Evolutionary conservation across 495 filamentous ascomycete genomes (phyloP), one percentile per base, ranked within the genome.

Genomic region (Penicillium bovifimosum): DNA sequence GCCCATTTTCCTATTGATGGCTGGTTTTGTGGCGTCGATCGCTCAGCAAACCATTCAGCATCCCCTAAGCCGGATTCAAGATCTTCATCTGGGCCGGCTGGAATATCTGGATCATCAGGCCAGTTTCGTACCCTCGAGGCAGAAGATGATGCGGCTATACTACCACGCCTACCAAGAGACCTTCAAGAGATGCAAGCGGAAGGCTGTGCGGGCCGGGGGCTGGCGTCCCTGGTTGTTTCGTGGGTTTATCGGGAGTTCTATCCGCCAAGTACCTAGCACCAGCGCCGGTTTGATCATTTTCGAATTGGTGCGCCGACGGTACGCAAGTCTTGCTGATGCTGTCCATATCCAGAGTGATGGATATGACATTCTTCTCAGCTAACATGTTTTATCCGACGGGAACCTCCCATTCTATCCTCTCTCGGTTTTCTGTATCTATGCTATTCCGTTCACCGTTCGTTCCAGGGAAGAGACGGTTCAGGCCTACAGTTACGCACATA

Each of bases 241-340:
- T 13, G 88, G 85, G 6, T 95, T 95, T 64, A 73, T 85, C 63
- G 77, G 77, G 69, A 85, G 78, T 49, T 88, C 88, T 3, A 75
- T 95, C 38, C 77, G 85, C 34, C 88, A 93, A 69, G 85, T 95
- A 33, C 91, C 91, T 13, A 91, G 88, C 63, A 95, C 91, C 4
- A 91, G 87, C 59, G 90, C 91, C 1, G 91, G 90, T 0, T 65
- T 96, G 48, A 86, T 96, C 54, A 90, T 93, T 41, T 96, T 96
- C 64, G 91, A 96, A 66, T 54, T 96, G 31, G 83, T 95, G 17
- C 76, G 91, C 55, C 78, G 91, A 47, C 86, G 87, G 66, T 95
- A 91, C 68, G 86, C 86, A 7, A 76, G 70, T 48, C 72, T 82
- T 5, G 79, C 76, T 11, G 86, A 90, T 45, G 84, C 83, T 54